These are phyloP conservation scores for Carex parvula DNA, from an alignment of 176 grass and related monocot species.

Conservation along the genomic window DNA sequence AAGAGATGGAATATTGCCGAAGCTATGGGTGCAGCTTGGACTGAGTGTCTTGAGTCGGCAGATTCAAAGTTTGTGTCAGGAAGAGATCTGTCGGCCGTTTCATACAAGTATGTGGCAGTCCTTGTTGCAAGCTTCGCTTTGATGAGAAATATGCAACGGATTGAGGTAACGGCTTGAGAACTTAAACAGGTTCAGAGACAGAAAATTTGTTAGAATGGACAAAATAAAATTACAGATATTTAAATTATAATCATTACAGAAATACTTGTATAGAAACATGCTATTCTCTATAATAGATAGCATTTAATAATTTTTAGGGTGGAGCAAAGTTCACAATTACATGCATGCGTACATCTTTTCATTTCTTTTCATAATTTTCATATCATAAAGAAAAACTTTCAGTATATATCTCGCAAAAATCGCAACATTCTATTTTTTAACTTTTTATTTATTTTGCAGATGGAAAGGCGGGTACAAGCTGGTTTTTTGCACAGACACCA, in stretches of 20 bases:
- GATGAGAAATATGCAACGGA: constrained; percentile 75
- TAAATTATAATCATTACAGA: not conserved
- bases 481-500: constrained; percentile 58
- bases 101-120: constrained; percentile 95
- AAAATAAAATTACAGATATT: not conserved
- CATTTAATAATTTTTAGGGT: constrained; percentile 2
- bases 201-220: not conserved
- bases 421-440: not conserved
- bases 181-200: not conserved
- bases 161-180: constrained; percentile 58
- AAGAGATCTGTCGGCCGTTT: constrained; percentile 85
- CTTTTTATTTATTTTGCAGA: constrained; percentile 47
- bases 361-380: constrained; percentile 22
- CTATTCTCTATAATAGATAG: not conserved
- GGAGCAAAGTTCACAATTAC: not conserved
- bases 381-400: constrained; percentile 22
- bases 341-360: not conserved
- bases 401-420: constrained; percentile 6
- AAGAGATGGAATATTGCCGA: constrained; percentile 97
- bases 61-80: constrained; percentile 74
- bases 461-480: constrained; percentile 82
- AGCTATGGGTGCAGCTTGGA: constrained; percentile 97
- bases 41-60: constrained; percentile 74
- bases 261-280: not conserved
- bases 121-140: constrained; percentile 93